A percentile compares a stretch with the other conserved stretches of the same genome.
Conservation (phyloP, 768 basidiomycete species). For the Agaricus bisporus region DNA sequence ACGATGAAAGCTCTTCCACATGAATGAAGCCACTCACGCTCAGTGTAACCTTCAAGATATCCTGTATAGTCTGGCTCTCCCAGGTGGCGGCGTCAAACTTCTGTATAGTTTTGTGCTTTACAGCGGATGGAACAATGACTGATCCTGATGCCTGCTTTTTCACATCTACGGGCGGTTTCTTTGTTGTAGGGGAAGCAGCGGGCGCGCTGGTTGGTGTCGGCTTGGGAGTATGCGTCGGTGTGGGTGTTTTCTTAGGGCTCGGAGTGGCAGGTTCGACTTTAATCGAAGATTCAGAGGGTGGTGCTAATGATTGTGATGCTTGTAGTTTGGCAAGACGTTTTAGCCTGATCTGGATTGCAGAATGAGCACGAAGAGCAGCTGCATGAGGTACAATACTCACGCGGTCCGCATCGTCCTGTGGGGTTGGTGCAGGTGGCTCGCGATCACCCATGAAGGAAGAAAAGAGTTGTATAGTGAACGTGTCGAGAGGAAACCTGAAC, state of each 20-base stretch:
- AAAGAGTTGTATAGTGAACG: not conserved
- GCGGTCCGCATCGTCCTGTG: constrained; percentile 76
- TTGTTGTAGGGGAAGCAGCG: constrained; percentile 31
- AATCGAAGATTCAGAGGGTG: constrained; percentile 23
- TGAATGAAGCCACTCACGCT: constrained; percentile 44
- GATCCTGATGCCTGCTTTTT: constrained; percentile 24
- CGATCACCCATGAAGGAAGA: constrained; percentile 19
- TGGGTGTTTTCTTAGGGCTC: constrained; percentile 1
- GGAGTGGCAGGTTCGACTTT: constrained; percentile 15
- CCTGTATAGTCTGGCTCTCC: constrained; percentile 66
- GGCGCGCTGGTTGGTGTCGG: constrained; percentile 23
- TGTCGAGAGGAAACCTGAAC: too few species aligned
- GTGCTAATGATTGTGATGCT: constrained; percentile 18
- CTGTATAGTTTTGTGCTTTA: constrained; percentile 44
- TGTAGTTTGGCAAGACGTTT: constrained; percentile 89
- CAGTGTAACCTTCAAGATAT: constrained; percentile 74
- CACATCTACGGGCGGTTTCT: constrained; percentile 26
- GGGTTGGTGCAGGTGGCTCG: constrained; percentile 28
- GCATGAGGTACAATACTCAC: constrained; percentile 32
- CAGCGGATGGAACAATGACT: constrained; percentile 20
- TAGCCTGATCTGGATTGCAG: constrained; percentile 65
- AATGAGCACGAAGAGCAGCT: constrained; percentile 5
- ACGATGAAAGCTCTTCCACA: not conserved
- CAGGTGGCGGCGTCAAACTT: constrained; percentile 53
- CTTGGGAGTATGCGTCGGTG: constrained; percentile 14